These are phyloP conservation scores for Nakazawaea ishiwadae DNA, from an alignment of 805 yeast species.

Conservation along the genomic window DNA sequence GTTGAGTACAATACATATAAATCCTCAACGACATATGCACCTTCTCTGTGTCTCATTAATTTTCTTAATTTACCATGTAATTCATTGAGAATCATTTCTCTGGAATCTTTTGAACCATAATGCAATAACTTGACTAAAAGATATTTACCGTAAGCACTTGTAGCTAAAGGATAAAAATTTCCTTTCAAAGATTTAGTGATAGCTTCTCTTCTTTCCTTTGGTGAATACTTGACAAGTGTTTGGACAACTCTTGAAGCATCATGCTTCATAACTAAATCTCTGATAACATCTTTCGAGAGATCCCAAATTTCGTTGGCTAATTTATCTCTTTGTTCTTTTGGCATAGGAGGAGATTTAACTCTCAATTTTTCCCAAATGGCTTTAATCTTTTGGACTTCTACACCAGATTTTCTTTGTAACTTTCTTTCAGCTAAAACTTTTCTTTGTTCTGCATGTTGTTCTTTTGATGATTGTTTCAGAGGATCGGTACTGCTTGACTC, in stretches of 20 bases:
- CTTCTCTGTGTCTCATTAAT: slow-evolving; percentile 94
- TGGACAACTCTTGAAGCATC: slow-evolving; percentile 96
- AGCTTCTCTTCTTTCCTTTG: slow-evolving; percentile 70
- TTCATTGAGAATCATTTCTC: slow-evolving; percentile 73
- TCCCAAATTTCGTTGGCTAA: slow-evolving; percentile 83
- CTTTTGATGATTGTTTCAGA: slow-evolving; percentile 49
- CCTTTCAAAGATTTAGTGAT: slow-evolving; percentile 71
- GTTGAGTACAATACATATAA: slow-evolving; percentile 80
- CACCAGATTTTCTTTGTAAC: slow-evolving; percentile 81
- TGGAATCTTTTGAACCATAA: slow-evolving; percentile 81
- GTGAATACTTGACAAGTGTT: slow-evolving; percentile 81
- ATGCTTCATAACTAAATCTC: slow-evolving; percentile 87
- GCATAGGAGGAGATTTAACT: slow-evolving; percentile 76
- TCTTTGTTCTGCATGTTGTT: slow-evolving; percentile 80
- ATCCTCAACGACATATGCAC: slow-evolving; percentile 97
- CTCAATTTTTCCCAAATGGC: slow-evolving; percentile 87
- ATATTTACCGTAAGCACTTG: slow-evolving; percentile 92
- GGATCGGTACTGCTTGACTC: slow-evolving; percentile 20
- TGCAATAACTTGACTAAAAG: slow-evolving; percentile 82
- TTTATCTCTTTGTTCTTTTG: slow-evolving; percentile 71
- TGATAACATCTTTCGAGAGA: slow-evolving; percentile 67
- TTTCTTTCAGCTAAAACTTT: slow-evolving; percentile 77
- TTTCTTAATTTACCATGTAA: slow-evolving; percentile 88
- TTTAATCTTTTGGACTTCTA: slow-evolving; percentile 79
- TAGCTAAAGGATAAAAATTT: slow-evolving; percentile 74